Evolutionary conservation across 2,329 filamentous ascomycete species (phyloP).

Genomic region (Samsoniella hepiali): DNA sequence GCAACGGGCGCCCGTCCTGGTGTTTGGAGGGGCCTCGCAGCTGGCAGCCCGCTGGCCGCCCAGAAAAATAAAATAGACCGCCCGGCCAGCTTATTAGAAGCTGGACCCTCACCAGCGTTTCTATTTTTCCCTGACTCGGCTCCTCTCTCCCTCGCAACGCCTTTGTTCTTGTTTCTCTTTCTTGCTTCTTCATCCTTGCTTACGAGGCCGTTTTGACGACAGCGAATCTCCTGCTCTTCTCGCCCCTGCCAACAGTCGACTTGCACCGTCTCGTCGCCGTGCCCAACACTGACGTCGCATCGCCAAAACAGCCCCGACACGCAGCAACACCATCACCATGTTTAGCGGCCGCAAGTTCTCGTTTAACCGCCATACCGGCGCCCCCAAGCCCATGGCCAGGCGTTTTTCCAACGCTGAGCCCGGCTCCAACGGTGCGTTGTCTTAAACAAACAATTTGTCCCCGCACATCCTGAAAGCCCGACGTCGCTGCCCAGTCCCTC

Average conservation of each 20-base stretch:
- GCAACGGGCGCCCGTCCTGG: neutral
- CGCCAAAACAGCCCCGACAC: neutral
- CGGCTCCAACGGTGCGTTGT: constrained; percentile 50
- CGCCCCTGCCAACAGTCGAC: neutral
- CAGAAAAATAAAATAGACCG: constrained; percentile 12
- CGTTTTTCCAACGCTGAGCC: constrained; percentile 59
- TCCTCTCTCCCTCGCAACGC: neutral
- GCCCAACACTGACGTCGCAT: neutral
- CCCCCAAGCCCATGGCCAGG: constrained; percentile 50
- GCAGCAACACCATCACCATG: constrained; percentile 30
- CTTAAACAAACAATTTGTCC: constrained; percentile 8
- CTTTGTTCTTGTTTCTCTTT: neutral
- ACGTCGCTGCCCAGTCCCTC: neutral
- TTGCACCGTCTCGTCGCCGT: neutral
- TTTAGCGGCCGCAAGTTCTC: constrained; percentile 61
- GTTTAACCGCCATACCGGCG: constrained; percentile 63
- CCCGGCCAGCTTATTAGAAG: neutral
- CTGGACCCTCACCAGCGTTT: constrained; percentile 12
- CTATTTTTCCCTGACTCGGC: constrained; percentile 12
- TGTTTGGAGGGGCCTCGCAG: constrained; percentile 4
- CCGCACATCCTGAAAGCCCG: constrained; percentile 8
- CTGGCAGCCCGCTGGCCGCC: neutral
- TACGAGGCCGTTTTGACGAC: neutral
- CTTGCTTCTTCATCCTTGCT: neutral
- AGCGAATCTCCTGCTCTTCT: neutral